Evolutionary conservation across 225 moss, liverwort and hornwort genomes (phyloP), one percentile per base, ranked within the genome.

Genomic region (Anthoceros angustus): DNA sequence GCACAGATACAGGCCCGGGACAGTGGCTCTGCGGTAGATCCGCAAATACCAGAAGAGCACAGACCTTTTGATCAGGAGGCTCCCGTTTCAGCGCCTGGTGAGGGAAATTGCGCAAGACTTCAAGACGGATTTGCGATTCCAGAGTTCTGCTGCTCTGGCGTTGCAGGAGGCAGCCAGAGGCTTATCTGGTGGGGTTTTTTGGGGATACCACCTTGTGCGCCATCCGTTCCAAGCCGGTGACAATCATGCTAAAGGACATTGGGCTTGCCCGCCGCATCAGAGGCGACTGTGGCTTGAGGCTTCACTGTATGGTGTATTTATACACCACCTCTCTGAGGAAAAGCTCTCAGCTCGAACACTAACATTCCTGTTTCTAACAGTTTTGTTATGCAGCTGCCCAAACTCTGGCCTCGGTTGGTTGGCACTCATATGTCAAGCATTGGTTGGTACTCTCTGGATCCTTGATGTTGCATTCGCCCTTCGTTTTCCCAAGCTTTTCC

Each of bases 51-150:
- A n/a, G n/a, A n/a, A n/a, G n/a, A n/a, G n/a, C n/a, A n/a, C n/a
- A 5, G 49, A 50, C 16, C 49, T 50, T 14, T 10, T 50, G 49
- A 50, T 50, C 49, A 50, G 49, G 49, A 50, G 49, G 49, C 49
- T 50, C 5, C 49, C 49, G 15, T 50, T 50, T 20, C 49, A 50
- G 49, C 49, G 49, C 9, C 9, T 50, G 49, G 49, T 50, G 9
- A 50, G 49, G 49, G 49, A 50, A 16, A 50, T 50, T 50, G 49
- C 49, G 8, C 49, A 50, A 50, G 49, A 50, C 9, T 50, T 50
- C 49, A 50, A 50, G 14, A 50, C 49, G 16, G 49, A 50, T 20
- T 20, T 50, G 5, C 49, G 49, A 50, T 50, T 50, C 49, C 49
- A n/a, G n/a, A n/a, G n/a, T n/a, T n/a, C n/a, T n/a, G n/a, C n/a